These are phyloP conservation scores for Pseudopyrenochaeta lycopersici DNA, from an alignment of 2,329 filamentous ascomycete species.

Conservation along the genomic window DNA sequence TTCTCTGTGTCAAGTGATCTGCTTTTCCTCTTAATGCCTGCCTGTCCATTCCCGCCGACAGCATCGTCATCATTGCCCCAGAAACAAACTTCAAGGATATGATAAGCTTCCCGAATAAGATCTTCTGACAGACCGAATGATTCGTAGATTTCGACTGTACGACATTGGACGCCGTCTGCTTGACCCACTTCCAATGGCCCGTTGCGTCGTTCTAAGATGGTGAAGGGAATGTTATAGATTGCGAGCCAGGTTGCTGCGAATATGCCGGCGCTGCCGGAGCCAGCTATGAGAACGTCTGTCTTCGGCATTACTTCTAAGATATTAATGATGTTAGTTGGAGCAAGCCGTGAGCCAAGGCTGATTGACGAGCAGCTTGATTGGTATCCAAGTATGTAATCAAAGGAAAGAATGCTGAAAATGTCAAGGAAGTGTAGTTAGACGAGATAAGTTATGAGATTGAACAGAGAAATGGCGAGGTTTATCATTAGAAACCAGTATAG, in stretches of 20 bases:
- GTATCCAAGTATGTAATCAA: neutral
- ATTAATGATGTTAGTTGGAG: neutral
- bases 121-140: slow-evolving; percentile 72
- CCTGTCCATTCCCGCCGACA: slow-evolving; percentile 27
- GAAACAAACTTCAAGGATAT: slow-evolving; percentile 70
- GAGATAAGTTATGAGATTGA: no score
- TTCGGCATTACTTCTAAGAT: slow-evolving; percentile 25
- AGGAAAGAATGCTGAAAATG: no score
- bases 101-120: slow-evolving; percentile 71
- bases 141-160: slow-evolving; percentile 77
- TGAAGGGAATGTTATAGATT: slow-evolving; percentile 64
- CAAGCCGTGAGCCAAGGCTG: neutral
- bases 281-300: slow-evolving; percentile 67
- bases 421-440: no score
- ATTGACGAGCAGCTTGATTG: neutral
- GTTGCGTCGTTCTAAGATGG: slow-evolving; percentile 65
- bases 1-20: slow-evolving; percentile 65
- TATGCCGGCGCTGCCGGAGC: slow-evolving; percentile 69
- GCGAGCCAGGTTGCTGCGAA: slow-evolving; percentile 70
- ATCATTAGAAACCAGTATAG: no score
- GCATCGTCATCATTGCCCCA: slow-evolving; percentile 48
- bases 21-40: slow-evolving; percentile 54
- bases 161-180: slow-evolving; percentile 71
- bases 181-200: slow-evolving; percentile 67
- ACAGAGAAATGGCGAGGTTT: no score